phyloP scores from a whole-genome alignment of 495 filamentous ascomycete species.

The Corynascus novoguineensis region DNA sequence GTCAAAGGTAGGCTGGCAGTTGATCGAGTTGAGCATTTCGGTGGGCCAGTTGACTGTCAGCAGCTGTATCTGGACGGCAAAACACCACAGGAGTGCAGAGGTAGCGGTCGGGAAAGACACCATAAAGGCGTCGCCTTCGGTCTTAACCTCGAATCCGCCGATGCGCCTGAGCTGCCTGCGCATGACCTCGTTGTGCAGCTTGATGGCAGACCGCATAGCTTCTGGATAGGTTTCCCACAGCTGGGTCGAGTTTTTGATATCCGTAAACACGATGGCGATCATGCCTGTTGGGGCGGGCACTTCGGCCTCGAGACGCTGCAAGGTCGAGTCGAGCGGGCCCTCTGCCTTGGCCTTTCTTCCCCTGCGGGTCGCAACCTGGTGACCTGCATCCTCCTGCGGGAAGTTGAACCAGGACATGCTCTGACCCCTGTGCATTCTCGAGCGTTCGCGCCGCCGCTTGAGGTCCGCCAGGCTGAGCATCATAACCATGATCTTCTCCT shows the following conservation, averaged over 20 bases:
- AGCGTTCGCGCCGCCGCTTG: conserved; percentile 68
- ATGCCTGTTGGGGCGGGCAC: conserved; percentile 87
- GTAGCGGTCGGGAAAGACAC: conserved; percentile 95
- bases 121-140: conserved; percentile 99
- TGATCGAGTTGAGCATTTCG: conserved; percentile 81
- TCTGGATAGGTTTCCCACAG: conserved; percentile 95
- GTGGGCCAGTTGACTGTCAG: conserved; percentile 87
- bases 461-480: conserved; percentile 87
- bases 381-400: conserved; percentile 58
- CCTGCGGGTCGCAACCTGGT: conserved; percentile 52
- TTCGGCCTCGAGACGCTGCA: conserved; percentile 78
- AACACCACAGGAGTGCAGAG: conserved; percentile 89
- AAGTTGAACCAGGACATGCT: conserved; percentile 75
- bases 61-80: conserved; percentile 83
- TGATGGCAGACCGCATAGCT: conserved; percentile 93
- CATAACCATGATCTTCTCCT: conserved; percentile 97
- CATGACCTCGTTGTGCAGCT: conserved; percentile 93
- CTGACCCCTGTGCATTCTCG: conserved; percentile 60
- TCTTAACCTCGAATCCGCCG: conserved; percentile 98
- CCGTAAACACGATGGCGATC: conserved; percentile 91
- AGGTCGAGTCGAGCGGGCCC: conserved; percentile 66
- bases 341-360: conserved; percentile 63
- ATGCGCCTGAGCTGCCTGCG: conserved; percentile 87
- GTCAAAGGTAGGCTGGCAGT: conserved; percentile 75
- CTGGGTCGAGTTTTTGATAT: conserved; percentile 97